Conservation (phyloP, 2,329 filamentous ascomycete genomes). For the Paecilomyces dactylethromorphus region DNA sequence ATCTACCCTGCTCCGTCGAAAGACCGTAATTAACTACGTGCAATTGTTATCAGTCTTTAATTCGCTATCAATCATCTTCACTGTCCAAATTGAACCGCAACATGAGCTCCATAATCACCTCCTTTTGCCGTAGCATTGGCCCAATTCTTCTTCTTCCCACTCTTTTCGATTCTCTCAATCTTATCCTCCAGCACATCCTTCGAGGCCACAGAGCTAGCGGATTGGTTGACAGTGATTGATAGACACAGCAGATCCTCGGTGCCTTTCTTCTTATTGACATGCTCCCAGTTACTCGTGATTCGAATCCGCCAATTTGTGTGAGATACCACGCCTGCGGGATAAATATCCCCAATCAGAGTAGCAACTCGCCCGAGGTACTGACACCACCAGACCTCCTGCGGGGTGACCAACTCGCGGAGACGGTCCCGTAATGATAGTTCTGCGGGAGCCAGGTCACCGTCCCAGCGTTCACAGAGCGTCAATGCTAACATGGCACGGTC, state of each 20-base stretch:
- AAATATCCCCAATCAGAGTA: slow-evolving; percentile 51
- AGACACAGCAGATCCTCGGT: slow-evolving; percentile 38
- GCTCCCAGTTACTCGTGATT: slow-evolving; percentile 36
- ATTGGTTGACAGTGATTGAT: slow-evolving; percentile 26
- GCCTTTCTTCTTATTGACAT: slow-evolving; percentile 31
- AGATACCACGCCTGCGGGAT: slow-evolving; percentile 50
- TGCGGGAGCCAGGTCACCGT: slow-evolving; percentile 54
- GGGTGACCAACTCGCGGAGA: slow-evolving; percentile 48
- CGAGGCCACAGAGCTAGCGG: slow-evolving; percentile 27
- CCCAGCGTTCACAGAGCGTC: slow-evolving; percentile 68
- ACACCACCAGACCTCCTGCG: slow-evolving; percentile 58
- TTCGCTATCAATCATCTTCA: neutral
- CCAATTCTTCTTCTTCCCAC: slow-evolving; percentile 57
- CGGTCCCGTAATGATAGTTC: slow-evolving; percentile 51
- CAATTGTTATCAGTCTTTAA: neutral
- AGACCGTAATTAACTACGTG: too few species aligned
- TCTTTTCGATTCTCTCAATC: slow-evolving; percentile 41
- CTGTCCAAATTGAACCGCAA: slow-evolving; percentile 22
- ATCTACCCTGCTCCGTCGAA: too few species aligned
- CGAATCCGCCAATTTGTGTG: slow-evolving; percentile 27
- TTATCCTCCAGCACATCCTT: slow-evolving; percentile 33
- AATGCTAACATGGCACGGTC: slow-evolving; percentile 66
- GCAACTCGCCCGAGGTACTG: slow-evolving; percentile 58
- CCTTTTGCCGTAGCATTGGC: slow-evolving; percentile 19
- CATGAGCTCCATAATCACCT: slow-evolving; percentile 35